Evolutionary conservation across 176 grass and related monocot genomes (phyloP), one percentile per base, ranked within the genome.

Genomic region (Avena eriantha): DNA sequence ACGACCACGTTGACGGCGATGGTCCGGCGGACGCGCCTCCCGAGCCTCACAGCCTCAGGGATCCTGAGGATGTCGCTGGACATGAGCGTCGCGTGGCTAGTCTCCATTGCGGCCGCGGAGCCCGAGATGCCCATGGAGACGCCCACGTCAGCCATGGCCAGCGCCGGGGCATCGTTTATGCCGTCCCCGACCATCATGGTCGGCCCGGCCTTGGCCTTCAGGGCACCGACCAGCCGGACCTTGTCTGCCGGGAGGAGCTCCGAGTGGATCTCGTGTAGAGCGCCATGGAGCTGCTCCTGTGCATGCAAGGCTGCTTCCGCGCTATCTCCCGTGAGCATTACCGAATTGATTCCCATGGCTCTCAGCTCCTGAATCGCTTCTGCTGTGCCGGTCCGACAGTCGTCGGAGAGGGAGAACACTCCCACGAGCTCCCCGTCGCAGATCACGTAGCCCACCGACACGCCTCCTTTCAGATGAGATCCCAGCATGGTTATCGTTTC

Each of bases 111-210:
- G 14, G 91, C 88, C 1, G 95, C 92, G 0, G 92, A 97, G 3
- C 95, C 90, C 2, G 88, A 90, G 1, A 97, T 19, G 21, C 95
- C 92, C 91, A 94, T 97, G 64, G 92, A 84, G 16, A 97, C 77
- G 49, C 93, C 91, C 45, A 95, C 91, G 70, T 91, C 87, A 5
- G 90, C 89, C 67, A 18, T 15, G 2, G 95, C 92, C 39, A 97
- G 84, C 60, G 95, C 95, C 0, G 95, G 90, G 16, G 95, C 90
- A 50, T 97, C 95, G 50, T 97, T 97, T 82, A 97, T 91, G 17
- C 95, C 91, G 74, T 97, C 93, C 16, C 95, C 95, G 14, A 95
- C 88, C 93, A 97, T 93, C 79, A 92, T 53, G 22, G 91, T 97
- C 39, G 84, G 63, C 5, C 93, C 93, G 0, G 16, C 34, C 10